Percentiles rank a stretch among this genome's conserved stretches.
phyloP scores from a whole-genome alignment of 106 monocot species.

The Allium sativum region DNA sequence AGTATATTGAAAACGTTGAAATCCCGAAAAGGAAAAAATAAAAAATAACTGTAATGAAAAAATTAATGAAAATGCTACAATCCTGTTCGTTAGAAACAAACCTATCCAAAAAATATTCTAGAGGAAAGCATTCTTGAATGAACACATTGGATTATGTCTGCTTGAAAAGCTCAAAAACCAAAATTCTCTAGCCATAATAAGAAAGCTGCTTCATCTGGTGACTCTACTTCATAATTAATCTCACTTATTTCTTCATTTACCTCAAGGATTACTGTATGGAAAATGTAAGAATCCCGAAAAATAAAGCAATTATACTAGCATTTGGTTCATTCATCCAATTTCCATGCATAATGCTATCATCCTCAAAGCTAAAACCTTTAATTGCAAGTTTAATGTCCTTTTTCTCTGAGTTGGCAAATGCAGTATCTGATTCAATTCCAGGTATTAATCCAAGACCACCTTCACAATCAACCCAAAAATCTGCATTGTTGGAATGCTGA shows the following conservation, averaged over 20 bases:
- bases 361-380: constrained; percentile 89
- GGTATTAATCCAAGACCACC: constrained; percentile 12
- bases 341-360: constrained; percentile 67
- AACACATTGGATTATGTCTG: constrained; percentile 82
- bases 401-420: constrained; percentile 18
- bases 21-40: constrained; percentile 30
- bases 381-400: constrained; percentile 28
- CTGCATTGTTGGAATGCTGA: background rate
- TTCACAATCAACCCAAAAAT: constrained; percentile 32
- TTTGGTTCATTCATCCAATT: constrained; percentile 71
- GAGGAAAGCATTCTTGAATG: constrained; percentile 48
- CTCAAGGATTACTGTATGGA: constrained; percentile 91
- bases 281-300: constrained; percentile 84
- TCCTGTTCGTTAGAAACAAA: constrained; percentile 6
- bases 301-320: constrained; percentile 50
- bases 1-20: constrained; percentile 86
- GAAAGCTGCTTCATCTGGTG: constrained; percentile 92
- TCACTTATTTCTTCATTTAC: constrained; percentile 64
- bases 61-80: too few relatives aligned
- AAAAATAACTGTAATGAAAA: background rate
- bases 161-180: constrained; percentile 88
- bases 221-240: constrained; percentile 88
- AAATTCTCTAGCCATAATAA: constrained; percentile 94
- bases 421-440: constrained; percentile 41
- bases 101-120: constrained; percentile 49